Percentiles rank a stretch among this genome's conserved stretches.
Evolutionary conservation across 768 basidiomycete species (phyloP).

Genomic region (Xanthoconium purpureum): DNA sequence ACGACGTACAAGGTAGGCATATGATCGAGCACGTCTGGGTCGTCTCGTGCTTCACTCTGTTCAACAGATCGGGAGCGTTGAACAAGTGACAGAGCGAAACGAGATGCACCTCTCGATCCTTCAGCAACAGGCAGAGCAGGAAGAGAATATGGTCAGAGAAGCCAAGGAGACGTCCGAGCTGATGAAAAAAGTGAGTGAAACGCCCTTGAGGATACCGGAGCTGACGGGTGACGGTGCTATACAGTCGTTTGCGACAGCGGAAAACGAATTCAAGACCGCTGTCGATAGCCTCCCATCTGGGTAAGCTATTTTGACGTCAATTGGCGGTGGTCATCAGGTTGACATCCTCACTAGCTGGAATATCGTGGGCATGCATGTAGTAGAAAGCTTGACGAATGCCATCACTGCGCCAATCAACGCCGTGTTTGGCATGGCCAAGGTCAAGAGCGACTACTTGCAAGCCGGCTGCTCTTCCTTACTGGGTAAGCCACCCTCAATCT

Average conservation of each 20-base stretch:
- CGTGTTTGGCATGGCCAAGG: slow-evolving; percentile 8
- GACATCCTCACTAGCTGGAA: slow-evolving; percentile 6
- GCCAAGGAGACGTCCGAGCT: slow-evolving; percentile 15
- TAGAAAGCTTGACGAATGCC: slow-evolving; percentile 12
- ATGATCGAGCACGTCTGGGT: not conserved
- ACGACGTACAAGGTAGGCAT: slow-evolving; percentile 15
- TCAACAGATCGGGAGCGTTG: slow-evolving; percentile 10
- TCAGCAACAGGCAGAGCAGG: slow-evolving; percentile 12
- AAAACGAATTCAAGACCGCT: slow-evolving; percentile 15
- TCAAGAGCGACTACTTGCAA: slow-evolving; percentile 10
- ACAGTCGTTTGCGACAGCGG: slow-evolving; percentile 15
- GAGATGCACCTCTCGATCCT: slow-evolving; percentile 17
- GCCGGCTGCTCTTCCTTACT: not conserved
- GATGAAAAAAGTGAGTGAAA: slow-evolving; percentile 13
- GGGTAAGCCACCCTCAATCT: not conserved
- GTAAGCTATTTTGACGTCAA: not conserved
- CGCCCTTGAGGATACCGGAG: too few species aligned
- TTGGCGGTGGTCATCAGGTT: not conserved
- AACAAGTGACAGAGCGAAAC: slow-evolving; percentile 10
- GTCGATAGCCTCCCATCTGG: slow-evolving; percentile 15
- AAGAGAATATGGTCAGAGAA: slow-evolving; percentile 11
- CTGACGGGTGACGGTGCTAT: not conserved
- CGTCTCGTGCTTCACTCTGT: not conserved
- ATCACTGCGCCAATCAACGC: slow-evolving; percentile 14
- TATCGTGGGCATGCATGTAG: slow-evolving; percentile 14